Evolutionary conservation across 345 rosid genomes (phyloP).

Genomic region (Hibiscus tridactylites): DNA sequence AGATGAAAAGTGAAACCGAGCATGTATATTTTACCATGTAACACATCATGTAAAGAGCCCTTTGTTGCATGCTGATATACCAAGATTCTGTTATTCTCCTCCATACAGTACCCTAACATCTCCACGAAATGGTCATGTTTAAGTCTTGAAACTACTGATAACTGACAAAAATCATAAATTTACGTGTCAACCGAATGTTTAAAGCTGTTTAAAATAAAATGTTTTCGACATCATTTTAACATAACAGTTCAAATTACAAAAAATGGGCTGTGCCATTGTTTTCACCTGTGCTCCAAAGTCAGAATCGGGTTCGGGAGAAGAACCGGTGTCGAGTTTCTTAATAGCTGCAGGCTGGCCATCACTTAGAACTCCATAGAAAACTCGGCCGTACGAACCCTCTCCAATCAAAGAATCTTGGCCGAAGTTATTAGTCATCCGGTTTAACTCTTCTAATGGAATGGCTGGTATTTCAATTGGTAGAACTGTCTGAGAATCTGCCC

Average conservation of each 20-base stretch:
- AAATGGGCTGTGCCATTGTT: too few relatives aligned
- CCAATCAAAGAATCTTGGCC: slow-evolving; percentile 81
- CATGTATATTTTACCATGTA: slow-evolving; percentile 51
- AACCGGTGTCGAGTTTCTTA: slow-evolving; percentile 75
- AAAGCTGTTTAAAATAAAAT: too few relatives aligned
- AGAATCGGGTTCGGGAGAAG: slow-evolving; percentile 70
- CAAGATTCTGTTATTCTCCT: slow-evolving; percentile 61
- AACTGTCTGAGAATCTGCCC: slow-evolving; percentile 58
- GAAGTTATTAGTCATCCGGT: slow-evolving; percentile 53
- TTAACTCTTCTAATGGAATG: slow-evolving; percentile 58
- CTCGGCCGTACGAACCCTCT: slow-evolving; percentile 98
- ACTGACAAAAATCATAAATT: slow-evolving; percentile 26
- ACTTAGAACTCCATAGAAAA: slow-evolving; percentile 54
- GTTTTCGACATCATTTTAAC: too few relatives aligned
- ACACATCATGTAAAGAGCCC: slow-evolving; percentile 90
- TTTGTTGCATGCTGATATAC: slow-evolving; percentile 66
- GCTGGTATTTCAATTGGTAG: slow-evolving; percentile 75
- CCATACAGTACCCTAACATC: slow-evolving; percentile 77
- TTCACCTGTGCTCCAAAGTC: slow-evolving; percentile 77
- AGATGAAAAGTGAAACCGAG: background rate
- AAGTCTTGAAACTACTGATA: slow-evolving; percentile 79
- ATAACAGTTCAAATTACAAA: too few relatives aligned
- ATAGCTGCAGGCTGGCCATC: slow-evolving; percentile 54
- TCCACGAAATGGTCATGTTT: slow-evolving; percentile 82
- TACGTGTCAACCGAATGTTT: background rate